Evolutionary conservation across 805 yeast genomes (phyloP).

Genomic region (Candida easanensis): DNA sequence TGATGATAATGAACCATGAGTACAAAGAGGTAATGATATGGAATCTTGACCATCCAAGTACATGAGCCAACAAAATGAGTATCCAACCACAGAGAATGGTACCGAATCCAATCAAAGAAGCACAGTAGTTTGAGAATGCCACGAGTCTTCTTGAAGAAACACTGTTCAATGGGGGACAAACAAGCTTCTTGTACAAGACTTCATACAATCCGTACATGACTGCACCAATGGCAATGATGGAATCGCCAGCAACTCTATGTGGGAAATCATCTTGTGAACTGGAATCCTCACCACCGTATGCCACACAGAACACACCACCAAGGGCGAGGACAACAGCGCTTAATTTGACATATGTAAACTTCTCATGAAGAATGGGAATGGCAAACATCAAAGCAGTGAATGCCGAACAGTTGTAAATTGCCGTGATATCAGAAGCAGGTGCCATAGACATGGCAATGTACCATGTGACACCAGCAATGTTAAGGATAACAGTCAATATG

Average conservation of each 20-base stretch:
- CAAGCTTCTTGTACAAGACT: conserved; percentile 70
- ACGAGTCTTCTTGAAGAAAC: conserved; percentile 68
- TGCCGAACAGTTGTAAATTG: conserved; percentile 87
- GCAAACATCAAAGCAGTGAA: conserved; percentile 86
- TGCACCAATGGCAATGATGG: conserved; percentile 71
- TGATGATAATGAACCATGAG: conserved; percentile 42
- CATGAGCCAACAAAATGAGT: conserved; percentile 45
- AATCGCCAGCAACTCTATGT: conserved; percentile 62
- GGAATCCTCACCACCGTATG: conserved; percentile 51
- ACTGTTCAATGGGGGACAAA: conserved; percentile 70
- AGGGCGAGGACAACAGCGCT: conserved; percentile 70
- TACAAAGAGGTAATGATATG: conserved; percentile 42
- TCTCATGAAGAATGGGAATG: conserved; percentile 67
- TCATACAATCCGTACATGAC: conserved; percentile 79
- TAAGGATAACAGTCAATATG: conserved; percentile 54
- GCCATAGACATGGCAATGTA: conserved; percentile 78
- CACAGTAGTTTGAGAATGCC: conserved; percentile 75
- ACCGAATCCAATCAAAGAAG: conserved; percentile 61
- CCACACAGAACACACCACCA: conserved; percentile 73
- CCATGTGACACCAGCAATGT: conserved; percentile 82
- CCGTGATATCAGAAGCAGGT: conserved; percentile 83
- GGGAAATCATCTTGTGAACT: conserved; percentile 41
- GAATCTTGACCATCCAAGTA: conserved; percentile 57
- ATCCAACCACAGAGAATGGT: conserved; percentile 51
- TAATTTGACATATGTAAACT: conserved; percentile 59